phyloP scores from a whole-genome alignment of 495 filamentous ascomycete genomes.

The Hyaloscypha finlandica region DNA sequence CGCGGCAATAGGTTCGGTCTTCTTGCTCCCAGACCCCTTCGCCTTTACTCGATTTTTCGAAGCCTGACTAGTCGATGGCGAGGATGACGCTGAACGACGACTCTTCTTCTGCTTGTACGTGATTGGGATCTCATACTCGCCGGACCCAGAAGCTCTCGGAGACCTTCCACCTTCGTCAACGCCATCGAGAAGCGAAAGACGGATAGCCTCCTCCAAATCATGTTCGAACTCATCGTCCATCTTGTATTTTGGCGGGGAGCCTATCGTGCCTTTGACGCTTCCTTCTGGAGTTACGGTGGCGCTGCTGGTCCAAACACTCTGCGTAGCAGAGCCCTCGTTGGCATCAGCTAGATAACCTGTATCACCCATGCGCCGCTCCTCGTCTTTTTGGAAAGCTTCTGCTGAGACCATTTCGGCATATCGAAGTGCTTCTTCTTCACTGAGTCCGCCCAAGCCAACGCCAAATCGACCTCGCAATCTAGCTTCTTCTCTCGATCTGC shows the following conservation, averaged over 20 bases:
- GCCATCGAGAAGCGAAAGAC: conserved; percentile 68
- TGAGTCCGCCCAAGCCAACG: conserved; percentile 74
- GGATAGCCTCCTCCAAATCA: conserved; percentile 80
- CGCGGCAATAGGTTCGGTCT: conserved; percentile 38
- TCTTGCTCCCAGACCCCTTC: neutral
- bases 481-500: conserved; percentile 57
- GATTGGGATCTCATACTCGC: conserved; percentile 53
- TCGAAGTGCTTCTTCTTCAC: conserved; percentile 83
- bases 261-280: conserved; percentile 41
- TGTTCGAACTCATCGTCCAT: conserved; percentile 66
- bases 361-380: conserved; percentile 58
- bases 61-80: conserved; percentile 40
- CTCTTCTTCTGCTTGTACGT: conserved; percentile 50
- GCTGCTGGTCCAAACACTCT: conserved; percentile 46
- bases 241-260: conserved; percentile 47
- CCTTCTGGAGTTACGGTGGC: conserved; percentile 53
- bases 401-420: conserved; percentile 89
- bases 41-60: conserved; percentile 24
- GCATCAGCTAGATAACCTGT: conserved; percentile 50
- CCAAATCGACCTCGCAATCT: conserved; percentile 78
- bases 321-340: conserved; percentile 49
- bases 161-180: conserved; percentile 70
- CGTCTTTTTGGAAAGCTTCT: conserved; percentile 67
- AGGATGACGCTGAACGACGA: conserved; percentile 39
- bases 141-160: conserved; percentile 64